Conservation (phyloP, 768 basidiomycete species). For the Botryobasidium botryosum region DNA sequence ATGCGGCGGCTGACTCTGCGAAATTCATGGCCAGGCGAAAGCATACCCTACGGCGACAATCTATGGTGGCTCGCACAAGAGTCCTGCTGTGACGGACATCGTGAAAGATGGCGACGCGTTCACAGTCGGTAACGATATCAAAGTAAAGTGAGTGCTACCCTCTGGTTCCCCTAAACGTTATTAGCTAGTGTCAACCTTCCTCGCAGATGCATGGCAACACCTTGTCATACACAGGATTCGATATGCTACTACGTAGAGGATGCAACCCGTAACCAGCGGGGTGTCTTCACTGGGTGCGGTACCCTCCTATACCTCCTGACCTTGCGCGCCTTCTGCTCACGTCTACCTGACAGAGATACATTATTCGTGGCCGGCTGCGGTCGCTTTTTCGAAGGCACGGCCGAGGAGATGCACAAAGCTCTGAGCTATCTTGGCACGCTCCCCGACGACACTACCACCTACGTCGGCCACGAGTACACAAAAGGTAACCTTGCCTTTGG, state of each 20-base stretch:
- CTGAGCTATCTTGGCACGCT: slow-evolving; percentile 52
- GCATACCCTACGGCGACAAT: slow-evolving; percentile 36
- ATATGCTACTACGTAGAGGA: slow-evolving; percentile 75
- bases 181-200: slow-evolving; percentile 23
- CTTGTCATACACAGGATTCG: slow-evolving; percentile 93
- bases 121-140: slow-evolving; percentile 31
- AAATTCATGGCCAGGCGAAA: slow-evolving; percentile 19
- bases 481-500: slow-evolving; percentile 54
- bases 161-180: slow-evolving; percentile 25
- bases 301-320: neutral
- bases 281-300: slow-evolving; percentile 69
- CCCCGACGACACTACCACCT: slow-evolving; percentile 64
- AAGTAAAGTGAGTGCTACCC: slow-evolving; percentile 18
- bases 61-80: slow-evolving; percentile 67
- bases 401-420: slow-evolving; percentile 63
- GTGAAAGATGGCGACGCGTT: slow-evolving; percentile 76
- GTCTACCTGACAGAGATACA: slow-evolving; percentile 37
- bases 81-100: slow-evolving; percentile 47
- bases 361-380: slow-evolving; percentile 78
- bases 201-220: slow-evolving; percentile 61
- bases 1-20: neutral
- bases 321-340: neutral
- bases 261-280: slow-evolving; percentile 34
- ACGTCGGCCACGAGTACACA: slow-evolving; percentile 91
- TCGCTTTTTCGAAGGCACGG: slow-evolving; percentile 83